Evolutionary conservation across 176 grass and related monocot genomes (phyloP).

Genomic region (Puccinellia tenuiflora): DNA sequence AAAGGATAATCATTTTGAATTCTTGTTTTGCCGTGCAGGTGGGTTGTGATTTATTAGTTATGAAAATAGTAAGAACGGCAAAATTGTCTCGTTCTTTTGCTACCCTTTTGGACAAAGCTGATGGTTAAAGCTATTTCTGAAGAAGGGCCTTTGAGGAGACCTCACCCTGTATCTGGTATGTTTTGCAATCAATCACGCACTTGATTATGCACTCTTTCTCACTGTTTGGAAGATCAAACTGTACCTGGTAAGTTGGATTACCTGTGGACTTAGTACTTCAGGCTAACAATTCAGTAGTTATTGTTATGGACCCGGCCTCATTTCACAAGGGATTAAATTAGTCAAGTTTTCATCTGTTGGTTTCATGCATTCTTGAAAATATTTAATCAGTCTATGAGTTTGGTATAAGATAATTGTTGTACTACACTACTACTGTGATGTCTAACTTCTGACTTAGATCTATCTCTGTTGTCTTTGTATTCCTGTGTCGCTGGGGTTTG

Average conservation of each 20-base stretch:
- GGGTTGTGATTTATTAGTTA: background rate
- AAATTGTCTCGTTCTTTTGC: background rate
- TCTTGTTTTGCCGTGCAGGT: slow-evolving; percentile 9
- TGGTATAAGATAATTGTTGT: background rate
- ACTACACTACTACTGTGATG: background rate
- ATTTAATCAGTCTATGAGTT: background rate
- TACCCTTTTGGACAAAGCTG: background rate
- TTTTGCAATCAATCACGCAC: background rate
- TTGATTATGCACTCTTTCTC: background rate
- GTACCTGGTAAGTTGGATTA: background rate
- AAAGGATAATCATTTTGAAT: background rate
- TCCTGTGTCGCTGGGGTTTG: background rate
- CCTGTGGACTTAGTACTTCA: background rate
- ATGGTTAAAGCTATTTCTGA: slow-evolving; percentile 2
- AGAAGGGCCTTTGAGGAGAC: background rate
- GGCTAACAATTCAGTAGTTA: background rate
- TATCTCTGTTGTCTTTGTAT: background rate
- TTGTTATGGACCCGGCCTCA: background rate
- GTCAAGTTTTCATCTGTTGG: background rate
- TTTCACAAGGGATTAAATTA: background rate
- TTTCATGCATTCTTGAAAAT: background rate
- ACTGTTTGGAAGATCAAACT: background rate
- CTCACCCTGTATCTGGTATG: background rate
- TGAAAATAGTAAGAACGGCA: slow-evolving; percentile 9
- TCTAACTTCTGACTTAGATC: background rate